Evolutionary conservation across 345 rosid genomes (phyloP).

Genomic region (Turnera subulata): DNA sequence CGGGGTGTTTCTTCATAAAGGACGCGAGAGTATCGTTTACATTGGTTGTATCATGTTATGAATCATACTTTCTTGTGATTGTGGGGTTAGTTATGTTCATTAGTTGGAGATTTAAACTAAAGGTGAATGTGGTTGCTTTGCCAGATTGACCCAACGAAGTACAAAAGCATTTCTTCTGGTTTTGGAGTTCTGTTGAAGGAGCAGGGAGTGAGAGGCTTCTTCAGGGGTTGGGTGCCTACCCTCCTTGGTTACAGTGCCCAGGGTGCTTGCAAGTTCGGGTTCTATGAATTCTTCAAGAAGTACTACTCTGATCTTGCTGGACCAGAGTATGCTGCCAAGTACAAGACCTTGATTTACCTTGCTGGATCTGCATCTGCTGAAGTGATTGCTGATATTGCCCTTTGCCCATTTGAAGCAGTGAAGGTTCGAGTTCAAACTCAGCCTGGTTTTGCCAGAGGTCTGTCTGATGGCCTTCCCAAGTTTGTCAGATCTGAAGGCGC

Average conservation of each 20-base stretch:
- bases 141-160: slow-evolving; percentile 92
- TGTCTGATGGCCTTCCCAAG: slow-evolving; percentile 93
- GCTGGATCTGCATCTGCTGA: slow-evolving; percentile 99
- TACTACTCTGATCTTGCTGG: slow-evolving; percentile 91
- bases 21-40: no score
- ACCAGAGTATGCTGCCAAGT: slow-evolving; percentile 74
- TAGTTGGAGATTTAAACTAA: slow-evolving; percentile 1
- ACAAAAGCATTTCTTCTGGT: slow-evolving; percentile 91
- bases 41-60: no score
- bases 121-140: slow-evolving; percentile 7
- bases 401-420: slow-evolving; percentile 99
- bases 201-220: slow-evolving; percentile 88
- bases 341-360: slow-evolving; percentile 94
- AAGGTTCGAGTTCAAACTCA: slow-evolving; percentile 99
- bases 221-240: slow-evolving; percentile 98
- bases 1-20: no score
- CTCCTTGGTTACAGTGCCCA: slow-evolving; percentile 97
- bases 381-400: slow-evolving; percentile 84
- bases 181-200: slow-evolving; percentile 84
- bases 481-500: slow-evolving; percentile 83
- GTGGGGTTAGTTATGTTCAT: no score
- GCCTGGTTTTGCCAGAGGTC: slow-evolving; percentile 97
- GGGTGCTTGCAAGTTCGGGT: slow-evolving; percentile 98
- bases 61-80: no score
- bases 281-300: slow-evolving; percentile 96